Evolutionary conservation across 2,329 filamentous ascomycete genomes (phyloP), one percentile per base, ranked within the genome.

Genomic region (Trichoderma lentiforme): DNA sequence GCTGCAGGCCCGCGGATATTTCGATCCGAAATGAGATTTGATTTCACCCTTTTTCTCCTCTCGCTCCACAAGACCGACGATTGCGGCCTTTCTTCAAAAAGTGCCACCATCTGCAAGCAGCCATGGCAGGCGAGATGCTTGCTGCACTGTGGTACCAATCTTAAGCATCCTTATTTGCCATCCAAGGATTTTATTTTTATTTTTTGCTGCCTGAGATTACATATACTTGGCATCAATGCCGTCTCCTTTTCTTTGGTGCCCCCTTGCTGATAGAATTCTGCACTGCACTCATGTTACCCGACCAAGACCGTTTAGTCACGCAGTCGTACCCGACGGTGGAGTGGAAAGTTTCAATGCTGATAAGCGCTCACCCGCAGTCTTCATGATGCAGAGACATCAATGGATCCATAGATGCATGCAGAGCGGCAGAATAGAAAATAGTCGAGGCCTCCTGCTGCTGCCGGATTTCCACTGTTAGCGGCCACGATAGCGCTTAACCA

Each of bases 361-460:
- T 60, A 68, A 68, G 56, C 66, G 57, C 66, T 21, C 56, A 43
- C 36, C n/a, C n/a, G 39, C 62, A 32, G 2, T 36, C 63, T 53
- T 66, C 28, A 36, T 11, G 28, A 18, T 32, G 28, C 56, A 60
- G 56, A 61, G 58, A 15, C 32, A 53, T 21, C 28, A 11, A 51
- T 18, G 18, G 8, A 32, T 58, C 15, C 24, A 53, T 21, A 39
- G 9, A 32, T 53, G 18, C 15, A 58, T 58, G 26, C 24, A 30
- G 56, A 18, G 18, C 26, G 56, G 30, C 9, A 56, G 14, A 56
- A 57, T n/a, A 14, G 18, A 26, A 18, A 47, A 47, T 47, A 26
- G 18, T 60, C 65, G 56, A 68, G 65, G 65, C 65, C 65, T 68
- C 65, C 65, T 28, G n/a, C 32, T 68, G 56, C 26, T 68, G 65